These are phyloP conservation scores for Penicillium roqueforti DNA, from an alignment of 495 filamentous ascomycete genomes.

Conservation along the genomic window DNA sequence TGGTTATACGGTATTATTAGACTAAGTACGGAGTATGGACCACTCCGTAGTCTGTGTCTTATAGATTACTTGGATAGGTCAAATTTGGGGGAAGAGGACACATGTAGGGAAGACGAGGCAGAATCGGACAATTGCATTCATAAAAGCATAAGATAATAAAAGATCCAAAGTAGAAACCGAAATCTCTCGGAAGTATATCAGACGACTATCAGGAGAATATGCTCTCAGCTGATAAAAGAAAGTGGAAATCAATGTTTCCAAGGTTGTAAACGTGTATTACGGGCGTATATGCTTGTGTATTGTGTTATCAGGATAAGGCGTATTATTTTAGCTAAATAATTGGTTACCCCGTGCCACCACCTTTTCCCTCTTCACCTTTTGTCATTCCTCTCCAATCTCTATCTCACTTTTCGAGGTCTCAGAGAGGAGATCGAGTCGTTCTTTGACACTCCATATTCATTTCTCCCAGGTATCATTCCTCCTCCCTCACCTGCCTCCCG, in stretches of 20 bases:
- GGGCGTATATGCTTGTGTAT: slow-evolving; percentile 1
- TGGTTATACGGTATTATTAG: slow-evolving; percentile 4
- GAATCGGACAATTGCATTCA: neutral
- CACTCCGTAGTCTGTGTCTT: neutral
- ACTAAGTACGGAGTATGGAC: neutral
- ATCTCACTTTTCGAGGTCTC: neutral
- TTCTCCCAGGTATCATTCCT: slow-evolving; percentile 13
- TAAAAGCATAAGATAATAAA: neutral
- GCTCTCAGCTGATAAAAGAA: slow-evolving; percentile 6
- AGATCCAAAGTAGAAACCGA: neutral
- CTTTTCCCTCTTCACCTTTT: slow-evolving; percentile 10
- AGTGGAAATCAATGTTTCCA: neutral
- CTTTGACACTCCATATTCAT: slow-evolving; percentile 6
- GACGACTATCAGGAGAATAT: slow-evolving; percentile 1
- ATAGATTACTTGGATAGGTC: slow-evolving; percentile 5
- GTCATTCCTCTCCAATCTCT: slow-evolving; percentile 10
- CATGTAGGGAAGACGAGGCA: neutral
- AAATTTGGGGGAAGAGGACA: neutral
- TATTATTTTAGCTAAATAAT: slow-evolving; percentile 29
- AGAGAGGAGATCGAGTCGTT: neutral
- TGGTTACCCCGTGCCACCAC: slow-evolving; percentile 29
- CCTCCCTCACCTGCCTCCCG: neutral
- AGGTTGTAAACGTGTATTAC: neutral
- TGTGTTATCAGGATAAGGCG: slow-evolving; percentile 21
- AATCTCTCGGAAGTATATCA: slow-evolving; percentile 4